These are phyloP conservation scores for Alternaria ethzedia DNA, from an alignment of 2,329 filamentous ascomycete genomes.

Conservation along the genomic window DNA sequence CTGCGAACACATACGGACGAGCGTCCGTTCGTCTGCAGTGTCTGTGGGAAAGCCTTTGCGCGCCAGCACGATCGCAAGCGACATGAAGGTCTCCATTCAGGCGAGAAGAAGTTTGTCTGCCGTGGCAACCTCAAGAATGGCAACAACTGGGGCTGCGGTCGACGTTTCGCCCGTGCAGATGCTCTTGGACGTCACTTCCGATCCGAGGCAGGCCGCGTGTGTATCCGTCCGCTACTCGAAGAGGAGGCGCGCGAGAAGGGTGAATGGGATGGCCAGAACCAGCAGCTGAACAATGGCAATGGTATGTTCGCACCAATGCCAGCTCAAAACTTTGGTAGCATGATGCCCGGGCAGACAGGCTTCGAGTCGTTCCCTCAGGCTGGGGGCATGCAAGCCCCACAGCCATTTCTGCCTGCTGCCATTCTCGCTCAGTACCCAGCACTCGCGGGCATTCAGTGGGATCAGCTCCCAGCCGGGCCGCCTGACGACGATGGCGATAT, in stretches of 20 bases:
- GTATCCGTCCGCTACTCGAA: conserved; percentile 95
- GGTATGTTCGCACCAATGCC: conserved; percentile 43
- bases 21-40: conserved; percentile 93
- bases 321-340: conserved; percentile 38
- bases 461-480: conserved; percentile 68
- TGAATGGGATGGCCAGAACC: conserved; percentile 60
- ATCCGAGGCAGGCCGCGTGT: conserved; percentile 92
- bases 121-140: conserved; percentile 85
- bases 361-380: conserved; percentile 40
- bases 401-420: conserved; percentile 75
- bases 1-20: conserved; percentile 96
- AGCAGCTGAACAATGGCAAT: conserved; percentile 66
- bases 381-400: conserved; percentile 33
- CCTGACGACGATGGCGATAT: conserved; percentile 66
- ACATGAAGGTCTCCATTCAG: conserved; percentile 93
- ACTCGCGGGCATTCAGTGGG: conserved; percentile 89
- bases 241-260: conserved; percentile 86
- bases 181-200: conserved; percentile 93
- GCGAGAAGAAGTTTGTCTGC: conserved; percentile 98
- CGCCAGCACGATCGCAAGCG: conserved; percentile 97
- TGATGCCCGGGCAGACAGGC: conserved; percentile 44
- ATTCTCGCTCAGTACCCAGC: conserved; percentile 91
- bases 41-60: conserved; percentile 96
- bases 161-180: conserved; percentile 93
- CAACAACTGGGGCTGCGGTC: conserved; percentile 88